phyloP scores from a whole-genome alignment of 352 stramenopile species.

The Albugo laibachii region DNA sequence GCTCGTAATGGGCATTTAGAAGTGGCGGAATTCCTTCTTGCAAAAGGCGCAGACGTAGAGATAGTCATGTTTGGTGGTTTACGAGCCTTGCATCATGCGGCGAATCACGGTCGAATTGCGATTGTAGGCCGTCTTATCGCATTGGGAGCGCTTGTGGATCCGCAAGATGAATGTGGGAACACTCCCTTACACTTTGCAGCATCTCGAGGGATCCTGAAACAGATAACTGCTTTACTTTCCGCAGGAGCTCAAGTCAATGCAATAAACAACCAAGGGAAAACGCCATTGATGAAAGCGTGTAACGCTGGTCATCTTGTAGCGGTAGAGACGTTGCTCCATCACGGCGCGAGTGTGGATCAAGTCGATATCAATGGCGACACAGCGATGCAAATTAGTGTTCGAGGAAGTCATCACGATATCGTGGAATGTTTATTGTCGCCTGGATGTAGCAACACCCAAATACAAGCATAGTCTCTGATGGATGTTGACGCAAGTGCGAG shows the following conservation, averaged over 20 bases:
- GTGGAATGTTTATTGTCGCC: conserved; percentile 30
- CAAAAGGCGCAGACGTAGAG: conserved; percentile 48
- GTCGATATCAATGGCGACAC: conserved; percentile 65
- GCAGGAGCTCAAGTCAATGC: conserved; percentile 64
- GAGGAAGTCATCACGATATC: conserved; percentile 52
- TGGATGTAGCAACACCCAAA: conserved; percentile 22
- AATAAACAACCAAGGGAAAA: conserved; percentile 51
- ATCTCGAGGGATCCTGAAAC: conserved; percentile 67
- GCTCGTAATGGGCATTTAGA: conserved; percentile 71
- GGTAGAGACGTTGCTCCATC: conserved; percentile 77
- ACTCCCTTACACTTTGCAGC: conserved; percentile 70
- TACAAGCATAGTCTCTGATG: conserved; percentile 50
- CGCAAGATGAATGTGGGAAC: conserved; percentile 72
- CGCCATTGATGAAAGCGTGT: conserved; percentile 72
- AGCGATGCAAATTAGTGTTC: conserved; percentile 63
- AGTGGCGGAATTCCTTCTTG: conserved; percentile 52
- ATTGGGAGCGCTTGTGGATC: conserved; percentile 47
- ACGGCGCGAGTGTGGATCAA: conserved; percentile 39
- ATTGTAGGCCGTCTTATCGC: conserved; percentile 52
- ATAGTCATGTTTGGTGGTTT: conserved; percentile 53
- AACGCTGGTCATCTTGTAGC: conserved; percentile 57
- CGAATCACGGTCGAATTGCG: conserved; percentile 51
- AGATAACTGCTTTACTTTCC: conserved; percentile 48
- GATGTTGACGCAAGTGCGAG: conserved; percentile 43
- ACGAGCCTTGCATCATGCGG: conserved; percentile 61